Percentiles rank a stretch among this genome's conserved stretches.
Evolutionary conservation across 441 rosid genomes (phyloP).

Genomic region (Capsella rubella): DNA sequence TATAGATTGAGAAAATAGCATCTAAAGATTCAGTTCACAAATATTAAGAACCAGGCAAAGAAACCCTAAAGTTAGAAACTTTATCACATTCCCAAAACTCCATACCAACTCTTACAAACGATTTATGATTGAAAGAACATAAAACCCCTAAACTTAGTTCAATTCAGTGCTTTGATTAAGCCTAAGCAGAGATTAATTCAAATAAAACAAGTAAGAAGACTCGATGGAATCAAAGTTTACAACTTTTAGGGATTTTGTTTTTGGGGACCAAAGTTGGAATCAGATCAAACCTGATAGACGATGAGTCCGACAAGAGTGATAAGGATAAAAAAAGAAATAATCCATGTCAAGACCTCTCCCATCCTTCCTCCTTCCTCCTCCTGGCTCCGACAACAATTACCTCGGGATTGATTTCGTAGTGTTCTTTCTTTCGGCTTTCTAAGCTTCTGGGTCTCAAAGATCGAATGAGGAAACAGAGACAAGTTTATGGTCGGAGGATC

Average conservation of each 20-base stretch:
- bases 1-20: background rate
- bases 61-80: conserved; percentile 15
- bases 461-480: conserved; percentile 18
- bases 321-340: conserved; percentile 75
- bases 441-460: conserved; percentile 2
- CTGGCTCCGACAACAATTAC: conserved; percentile 3
- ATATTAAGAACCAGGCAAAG: background rate
- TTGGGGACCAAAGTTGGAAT: background rate
- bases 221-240: background rate
- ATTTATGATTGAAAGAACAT: background rate
- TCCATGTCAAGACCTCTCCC: conserved; percentile 85
- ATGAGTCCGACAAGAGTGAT: conserved; percentile 69
- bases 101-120: conserved; percentile 1
- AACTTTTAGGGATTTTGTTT: conserved; percentile 19
- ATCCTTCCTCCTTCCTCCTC: conserved; percentile 43
- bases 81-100: conserved; percentile 20
- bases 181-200: background rate
- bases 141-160: background rate
- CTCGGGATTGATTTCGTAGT: background rate
- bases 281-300: conserved; percentile 73
- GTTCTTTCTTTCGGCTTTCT: background rate
- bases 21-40: background rate
- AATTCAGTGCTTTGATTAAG: background rate
- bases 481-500: conserved; percentile 20
- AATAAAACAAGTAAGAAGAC: background rate